Percentiles rank a stretch among this genome's conserved stretches.
These are phyloP conservation scores for Rhazya stricta DNA, from an alignment of 257 asterid genomes.

Conservation along the genomic window DNA sequence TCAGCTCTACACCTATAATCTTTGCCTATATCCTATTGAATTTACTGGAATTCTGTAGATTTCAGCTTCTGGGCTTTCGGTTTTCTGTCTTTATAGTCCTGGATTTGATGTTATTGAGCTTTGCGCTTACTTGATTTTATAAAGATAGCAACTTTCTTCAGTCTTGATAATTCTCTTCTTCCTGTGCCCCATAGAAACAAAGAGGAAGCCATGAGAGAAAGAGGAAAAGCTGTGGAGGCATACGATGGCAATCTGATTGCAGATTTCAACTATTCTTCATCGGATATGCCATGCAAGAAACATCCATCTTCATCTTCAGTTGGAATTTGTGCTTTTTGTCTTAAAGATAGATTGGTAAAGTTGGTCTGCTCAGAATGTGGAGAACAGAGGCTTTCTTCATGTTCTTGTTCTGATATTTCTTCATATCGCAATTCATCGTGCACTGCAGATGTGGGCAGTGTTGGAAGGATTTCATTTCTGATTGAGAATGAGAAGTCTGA, in stretches of 20 bases:
- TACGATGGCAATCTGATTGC: conserved; percentile 16
- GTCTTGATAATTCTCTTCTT: conserved; percentile 4
- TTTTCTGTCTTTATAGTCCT: background rate
- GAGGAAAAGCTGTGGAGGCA: conserved; percentile 53
- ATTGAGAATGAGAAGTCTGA: conserved; percentile 63
- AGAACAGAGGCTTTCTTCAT: conserved; percentile 77
- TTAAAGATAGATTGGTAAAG: conserved; percentile 64
- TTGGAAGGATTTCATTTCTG: conserved; percentile 70
- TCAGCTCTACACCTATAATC: conserved; percentile 16
- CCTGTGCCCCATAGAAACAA: background rate
- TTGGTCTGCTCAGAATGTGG: conserved; percentile 90
- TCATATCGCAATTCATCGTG: conserved; percentile 62
- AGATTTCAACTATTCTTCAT: conserved; percentile 47
- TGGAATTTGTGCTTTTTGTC: conserved; percentile 75
- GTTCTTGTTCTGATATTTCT: conserved; percentile 79
- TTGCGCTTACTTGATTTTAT: conserved; percentile 1
- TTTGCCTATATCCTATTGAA: conserved; percentile 10
- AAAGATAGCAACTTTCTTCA: background rate
- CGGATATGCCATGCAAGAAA: conserved; percentile 65
- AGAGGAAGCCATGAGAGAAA: conserved; percentile 48
- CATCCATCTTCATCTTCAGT: conserved; percentile 63
- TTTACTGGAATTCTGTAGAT: conserved; percentile 15
- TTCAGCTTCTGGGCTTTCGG: conserved; percentile 1
- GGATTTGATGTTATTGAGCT: background rate
- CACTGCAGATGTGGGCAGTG: conserved; percentile 64